Base-by-base conservation (phyloP, 2,329 filamentous ascomycete genomes). In the Emydomyces testavorans region DNA sequence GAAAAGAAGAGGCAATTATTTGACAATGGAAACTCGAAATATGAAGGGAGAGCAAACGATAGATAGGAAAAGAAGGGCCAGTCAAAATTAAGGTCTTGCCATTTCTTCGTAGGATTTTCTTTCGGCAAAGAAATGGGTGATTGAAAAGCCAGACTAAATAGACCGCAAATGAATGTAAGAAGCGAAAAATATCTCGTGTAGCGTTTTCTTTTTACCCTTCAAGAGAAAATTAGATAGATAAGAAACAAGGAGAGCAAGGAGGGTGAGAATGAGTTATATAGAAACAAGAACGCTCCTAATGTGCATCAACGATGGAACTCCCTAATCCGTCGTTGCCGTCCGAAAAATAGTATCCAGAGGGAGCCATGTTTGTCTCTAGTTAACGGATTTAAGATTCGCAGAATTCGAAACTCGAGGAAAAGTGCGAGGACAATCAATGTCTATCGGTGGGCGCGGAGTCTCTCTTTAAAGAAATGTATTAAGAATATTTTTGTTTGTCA, bases 391-490 rank as follows among this genome's bases (percentile, higher is more conserved):
- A 7, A 13, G 11, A 13, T 7, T 37, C 24, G 34, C 43, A 37
- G 43, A 38, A 38, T 29, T 35, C 32, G 42, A 36, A 45, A 45
- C 42, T 45, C 42, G 21, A 37, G 23, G 11, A 20, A 28, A 18
- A 28, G 15, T 16, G 15, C 15, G 21, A 10, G 31, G 21, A 13
- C 6, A 13, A 37, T 29, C 13, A 28, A 18, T 5, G 24, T 37
- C 43, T 34, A 41, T 41, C 26, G 16, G 42, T 23, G 28, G n/a
- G 29, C 31, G 10, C 18, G 34, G 2, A 15, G 15, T 11, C 34
- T 36, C 18, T 36, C 8, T 15, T 36, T 7, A 36, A 36, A 36
- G 18, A 36, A 36, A 16, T 15, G 34, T 15, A 16, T 36, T 6
- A n/a, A n/a, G n/a, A 15, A n/a, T 10, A 15, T 5, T n/a, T 11